Percentiles rank a stretch among this genome's conserved stretches.
Conservation (phyloP, 495 filamentous ascomycete genomes). For the Neurospora discreta region DNA sequence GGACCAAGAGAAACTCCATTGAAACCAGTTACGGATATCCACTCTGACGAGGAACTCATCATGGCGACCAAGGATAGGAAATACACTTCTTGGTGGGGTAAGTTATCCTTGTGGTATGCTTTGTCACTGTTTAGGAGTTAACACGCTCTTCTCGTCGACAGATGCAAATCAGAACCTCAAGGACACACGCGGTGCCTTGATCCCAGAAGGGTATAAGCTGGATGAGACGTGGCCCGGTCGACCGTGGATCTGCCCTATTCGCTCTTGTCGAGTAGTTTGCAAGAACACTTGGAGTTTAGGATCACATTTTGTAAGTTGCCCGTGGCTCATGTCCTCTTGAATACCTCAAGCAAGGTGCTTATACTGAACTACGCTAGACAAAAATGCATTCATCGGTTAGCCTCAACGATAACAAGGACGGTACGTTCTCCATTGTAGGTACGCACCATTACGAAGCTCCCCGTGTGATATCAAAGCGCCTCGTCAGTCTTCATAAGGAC, state of each 20-base stretch:
- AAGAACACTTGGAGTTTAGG: conserved; percentile 6
- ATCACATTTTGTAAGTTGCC: conserved; percentile 16
- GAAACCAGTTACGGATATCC: neutral
- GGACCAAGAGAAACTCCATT: neutral
- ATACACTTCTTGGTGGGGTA: neutral
- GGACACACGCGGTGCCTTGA: conserved; percentile 6
- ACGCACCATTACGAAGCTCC: neutral
- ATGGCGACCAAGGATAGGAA: neutral
- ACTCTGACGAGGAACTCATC: neutral
- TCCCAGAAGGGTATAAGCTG: conserved; percentile 17
- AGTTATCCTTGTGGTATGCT: neutral
- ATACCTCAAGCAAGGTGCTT: neutral
- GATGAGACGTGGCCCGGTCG: conserved; percentile 1
- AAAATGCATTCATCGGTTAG: conserved; percentile 10
- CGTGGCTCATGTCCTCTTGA: neutral
- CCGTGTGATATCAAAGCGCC: neutral
- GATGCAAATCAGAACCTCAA: conserved; percentile 2
- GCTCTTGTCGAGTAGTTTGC: conserved; percentile 10
- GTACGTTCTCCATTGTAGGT: conserved; percentile 19
- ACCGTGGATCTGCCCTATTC: conserved; percentile 18
- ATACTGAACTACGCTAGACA: neutral
- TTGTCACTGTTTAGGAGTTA: neutral
- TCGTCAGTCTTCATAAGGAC: neutral
- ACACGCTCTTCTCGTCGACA: neutral
- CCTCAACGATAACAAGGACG: conserved; percentile 29